A percentile compares a stretch with the other conserved stretches of the same genome.
These are phyloP conservation scores for Dianthus caryophyllus DNA, from an alignment of 148 eudicot genomes.

Conservation along the genomic window DNA sequence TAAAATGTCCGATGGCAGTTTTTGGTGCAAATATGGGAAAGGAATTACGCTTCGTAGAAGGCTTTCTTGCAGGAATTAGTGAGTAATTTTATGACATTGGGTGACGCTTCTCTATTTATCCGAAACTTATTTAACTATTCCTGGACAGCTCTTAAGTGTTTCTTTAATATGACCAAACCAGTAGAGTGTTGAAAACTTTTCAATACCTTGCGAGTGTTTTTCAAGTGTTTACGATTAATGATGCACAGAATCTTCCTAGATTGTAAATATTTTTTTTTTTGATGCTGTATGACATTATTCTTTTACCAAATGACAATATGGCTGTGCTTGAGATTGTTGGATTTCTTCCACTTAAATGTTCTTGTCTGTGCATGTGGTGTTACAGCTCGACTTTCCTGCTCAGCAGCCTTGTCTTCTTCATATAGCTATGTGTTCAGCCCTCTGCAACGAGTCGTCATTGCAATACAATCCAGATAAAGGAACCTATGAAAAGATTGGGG, in stretches of 20 bases:
- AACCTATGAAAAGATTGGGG: slow-evolving; percentile 91
- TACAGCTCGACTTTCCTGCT: slow-evolving; percentile 94
- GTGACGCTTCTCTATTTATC: too few relatives aligned
- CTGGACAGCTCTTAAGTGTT: too few relatives aligned
- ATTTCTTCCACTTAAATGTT: slow-evolving; percentile 16
- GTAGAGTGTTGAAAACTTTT: too few relatives aligned
- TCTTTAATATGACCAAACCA: too few relatives aligned
- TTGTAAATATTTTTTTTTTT: not conserved
- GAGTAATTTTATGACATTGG: too few relatives aligned
- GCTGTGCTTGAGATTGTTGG: not conserved
- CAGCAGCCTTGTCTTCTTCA: slow-evolving; percentile 92
- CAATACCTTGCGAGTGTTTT: not conserved
- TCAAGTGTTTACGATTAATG: not conserved
- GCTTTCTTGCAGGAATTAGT: too few relatives aligned
- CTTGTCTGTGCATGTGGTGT: slow-evolving; percentile 17
- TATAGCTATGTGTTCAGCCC: slow-evolving; percentile 96
- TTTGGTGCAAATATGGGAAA: too few relatives aligned
- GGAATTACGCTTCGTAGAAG: too few relatives aligned
- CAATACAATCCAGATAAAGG: slow-evolving; percentile 97
- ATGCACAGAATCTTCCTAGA: not conserved
- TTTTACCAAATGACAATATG: slow-evolving; percentile 1
- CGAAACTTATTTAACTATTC: too few relatives aligned
- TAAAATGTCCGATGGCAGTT: too few relatives aligned
- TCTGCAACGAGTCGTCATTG: slow-evolving; percentile 88
- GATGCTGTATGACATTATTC: not conserved